Evolutionary conservation across 306 rosid genomes (phyloP), one percentile per base, ranked within the genome.

Genomic region (Benincasa hispida): DNA sequence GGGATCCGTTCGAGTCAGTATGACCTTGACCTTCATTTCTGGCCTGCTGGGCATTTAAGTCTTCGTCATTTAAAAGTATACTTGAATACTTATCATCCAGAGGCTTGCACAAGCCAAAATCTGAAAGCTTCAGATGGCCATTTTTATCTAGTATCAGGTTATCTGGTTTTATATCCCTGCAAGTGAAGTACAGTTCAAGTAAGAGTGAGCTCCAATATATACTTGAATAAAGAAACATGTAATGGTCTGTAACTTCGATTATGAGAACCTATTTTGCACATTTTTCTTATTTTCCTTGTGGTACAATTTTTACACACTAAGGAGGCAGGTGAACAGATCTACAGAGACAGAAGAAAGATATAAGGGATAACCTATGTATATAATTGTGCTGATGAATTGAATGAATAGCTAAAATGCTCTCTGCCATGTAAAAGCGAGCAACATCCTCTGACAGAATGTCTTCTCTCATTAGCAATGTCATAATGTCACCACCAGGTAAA

Each of bases 91-190:
- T 95, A 77, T 90, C 93, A 83, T 95, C 97, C 62, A 95, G 88
- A 82, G 99, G 95, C 85, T 95, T 95, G 82, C 99, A 95, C 91
- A 95, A 88, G 84, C 98, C 99, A 59, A 95, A 95, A 90, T 95
- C 99, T 76, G 98, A 95, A 85, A 95, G 99, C 92, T 95, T 95
- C 87, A 95, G 83, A 86, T 95, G 99, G 18, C 98, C 98, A 84
- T 78, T 90, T 87, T 80, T 89, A 83, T 94, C 98, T 89, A 94
- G 86, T 82, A 94, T 94, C 87, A 94, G 86, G 85, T 94, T 94
- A 85, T 94, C 98, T 74, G 98, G 98, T 84, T 95, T 95, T 82
- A 95, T 95, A 87, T 92, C 98, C 96, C 99, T 95, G 82, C 78
- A 87, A 84, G 80, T 59, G 85, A 80, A 86, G 83, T 73, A 79